These are phyloP conservation scores for Zasmidium angulare DNA, from an alignment of 2,329 filamentous ascomycete genomes.

Conservation along the genomic window DNA sequence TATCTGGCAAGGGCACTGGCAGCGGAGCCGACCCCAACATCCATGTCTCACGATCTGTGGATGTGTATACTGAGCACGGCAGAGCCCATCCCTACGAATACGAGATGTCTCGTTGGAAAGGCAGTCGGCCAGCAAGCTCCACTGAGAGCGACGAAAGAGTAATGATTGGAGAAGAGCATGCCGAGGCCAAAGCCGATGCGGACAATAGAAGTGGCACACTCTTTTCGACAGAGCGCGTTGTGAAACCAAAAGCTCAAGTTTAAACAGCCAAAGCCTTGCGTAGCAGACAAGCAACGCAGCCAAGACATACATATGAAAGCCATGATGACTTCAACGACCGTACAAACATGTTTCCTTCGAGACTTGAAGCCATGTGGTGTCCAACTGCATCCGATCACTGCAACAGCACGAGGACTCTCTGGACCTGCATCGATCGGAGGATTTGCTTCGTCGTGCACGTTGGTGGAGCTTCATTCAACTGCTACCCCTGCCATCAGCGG, in stretches of 20 bases:
- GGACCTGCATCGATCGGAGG: too few species aligned
- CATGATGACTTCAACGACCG: not conserved
- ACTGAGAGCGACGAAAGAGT: conserved; percentile 16
- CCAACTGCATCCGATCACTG: not conserved
- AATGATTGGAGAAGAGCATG: conserved; percentile 10
- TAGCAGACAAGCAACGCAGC: not conserved
- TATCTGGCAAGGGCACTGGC: conserved; percentile 10
- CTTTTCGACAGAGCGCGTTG: conserved; percentile 5
- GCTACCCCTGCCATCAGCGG: not conserved
- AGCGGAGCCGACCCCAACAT: conserved; percentile 10
- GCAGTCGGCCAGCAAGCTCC: conserved; percentile 6
- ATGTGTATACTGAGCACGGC: conserved; percentile 8
- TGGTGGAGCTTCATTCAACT: not conserved
- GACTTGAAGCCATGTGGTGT: not conserved
- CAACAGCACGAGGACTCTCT: too few species aligned
- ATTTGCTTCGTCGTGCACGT: not conserved
- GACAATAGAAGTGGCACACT: conserved; percentile 11
- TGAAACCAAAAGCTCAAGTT: conserved; percentile 11
- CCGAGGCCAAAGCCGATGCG: conserved; percentile 4
- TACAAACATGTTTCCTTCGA: not conserved
- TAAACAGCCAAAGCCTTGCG: not conserved
- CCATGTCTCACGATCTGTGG: conserved; percentile 13
- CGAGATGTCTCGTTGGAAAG: conserved; percentile 15
- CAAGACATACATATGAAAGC: not conserved
- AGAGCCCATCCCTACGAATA: conserved; percentile 7